A percentile compares a stretch with the other conserved stretches of the same genome.
Conservation (phyloP, 140 eudicot genomes). For the Erigeron philadelphicus region DNA sequence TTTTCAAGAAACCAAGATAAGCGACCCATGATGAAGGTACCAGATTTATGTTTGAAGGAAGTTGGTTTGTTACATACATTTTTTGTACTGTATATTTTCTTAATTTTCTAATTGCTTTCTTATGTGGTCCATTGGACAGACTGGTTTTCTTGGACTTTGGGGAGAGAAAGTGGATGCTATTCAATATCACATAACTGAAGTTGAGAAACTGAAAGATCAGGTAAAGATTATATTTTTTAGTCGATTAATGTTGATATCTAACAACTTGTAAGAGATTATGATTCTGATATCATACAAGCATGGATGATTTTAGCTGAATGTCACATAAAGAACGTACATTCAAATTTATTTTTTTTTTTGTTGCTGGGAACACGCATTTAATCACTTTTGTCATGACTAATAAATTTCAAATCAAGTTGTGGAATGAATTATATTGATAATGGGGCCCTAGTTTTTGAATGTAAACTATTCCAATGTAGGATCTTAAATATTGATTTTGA, state of each 20-base stretch:
- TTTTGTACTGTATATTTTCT: not conserved
- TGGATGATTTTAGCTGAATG: not conserved
- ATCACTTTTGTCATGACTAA: not conserved
- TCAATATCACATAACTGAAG: constrained; percentile 56
- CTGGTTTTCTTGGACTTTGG: constrained; percentile 82
- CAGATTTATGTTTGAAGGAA: not conserved
- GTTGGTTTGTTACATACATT: not conserved
- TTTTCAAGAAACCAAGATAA: constrained; percentile 56
- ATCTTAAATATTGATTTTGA: no score
- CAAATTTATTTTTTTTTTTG: not conserved
- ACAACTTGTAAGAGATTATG: not conserved
- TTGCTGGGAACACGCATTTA: not conserved
- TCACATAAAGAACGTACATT: not conserved
- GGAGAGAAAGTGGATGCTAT: constrained; percentile 92
- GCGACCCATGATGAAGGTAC: constrained; percentile 70
- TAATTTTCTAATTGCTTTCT: not conserved
- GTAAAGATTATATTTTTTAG: constrained; percentile 32
- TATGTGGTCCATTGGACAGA: constrained; percentile 37
- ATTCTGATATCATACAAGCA: not conserved
- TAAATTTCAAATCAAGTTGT: not conserved
- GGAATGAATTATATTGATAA: no score
- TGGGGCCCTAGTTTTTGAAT: no score
- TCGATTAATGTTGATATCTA: not conserved
- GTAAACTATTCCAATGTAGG: no score
- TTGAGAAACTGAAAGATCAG: constrained; percentile 58